These are phyloP conservation scores for Lentinula detonsa DNA, from an alignment of 768 basidiomycete species.

Conservation along the genomic window DNA sequence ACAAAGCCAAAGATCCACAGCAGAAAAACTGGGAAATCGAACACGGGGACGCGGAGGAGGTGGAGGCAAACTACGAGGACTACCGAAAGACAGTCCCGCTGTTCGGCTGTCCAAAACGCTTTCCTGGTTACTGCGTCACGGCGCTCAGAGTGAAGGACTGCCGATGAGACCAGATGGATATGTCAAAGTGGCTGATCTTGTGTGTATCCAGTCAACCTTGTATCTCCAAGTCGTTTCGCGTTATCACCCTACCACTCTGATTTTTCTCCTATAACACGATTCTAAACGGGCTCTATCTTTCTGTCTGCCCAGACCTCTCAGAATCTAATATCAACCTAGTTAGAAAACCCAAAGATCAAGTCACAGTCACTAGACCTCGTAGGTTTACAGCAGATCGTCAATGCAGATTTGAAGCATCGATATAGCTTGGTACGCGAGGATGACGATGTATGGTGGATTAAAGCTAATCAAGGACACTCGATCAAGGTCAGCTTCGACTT, in stretches of 20 bases:
- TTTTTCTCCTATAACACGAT: too few relatives aligned
- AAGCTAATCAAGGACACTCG: constrained; percentile 89
- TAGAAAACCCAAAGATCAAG: constrained; percentile 64
- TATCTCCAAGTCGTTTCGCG: background rate
- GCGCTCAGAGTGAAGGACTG: constrained; percentile 70
- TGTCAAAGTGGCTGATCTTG: constrained; percentile 76
- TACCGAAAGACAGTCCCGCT: constrained; percentile 57
- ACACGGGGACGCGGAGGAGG: background rate
- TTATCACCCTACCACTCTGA: background rate
- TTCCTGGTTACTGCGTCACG: constrained; percentile 90
- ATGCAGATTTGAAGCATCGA: constrained; percentile 59
- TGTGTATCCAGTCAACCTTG: constrained; percentile 34
- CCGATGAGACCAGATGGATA: constrained; percentile 81
- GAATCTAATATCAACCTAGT: constrained; percentile 30
- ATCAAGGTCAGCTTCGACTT: constrained; percentile 46
- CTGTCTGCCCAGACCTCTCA: background rate
- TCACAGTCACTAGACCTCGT: constrained; percentile 43
- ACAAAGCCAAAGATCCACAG: too few relatives aligned
- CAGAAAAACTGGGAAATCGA: background rate
- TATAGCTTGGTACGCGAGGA: constrained; percentile 42
- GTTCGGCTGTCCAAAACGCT: constrained; percentile 79
- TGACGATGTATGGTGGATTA: constrained; percentile 63
- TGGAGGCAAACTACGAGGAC: constrained; percentile 49
- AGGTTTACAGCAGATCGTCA: constrained; percentile 56
- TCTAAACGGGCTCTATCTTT: background rate